These are phyloP conservation scores for Phytophthora sp. DNA, from an alignment of 352 stramenopile species.

Conservation along the genomic window DNA sequence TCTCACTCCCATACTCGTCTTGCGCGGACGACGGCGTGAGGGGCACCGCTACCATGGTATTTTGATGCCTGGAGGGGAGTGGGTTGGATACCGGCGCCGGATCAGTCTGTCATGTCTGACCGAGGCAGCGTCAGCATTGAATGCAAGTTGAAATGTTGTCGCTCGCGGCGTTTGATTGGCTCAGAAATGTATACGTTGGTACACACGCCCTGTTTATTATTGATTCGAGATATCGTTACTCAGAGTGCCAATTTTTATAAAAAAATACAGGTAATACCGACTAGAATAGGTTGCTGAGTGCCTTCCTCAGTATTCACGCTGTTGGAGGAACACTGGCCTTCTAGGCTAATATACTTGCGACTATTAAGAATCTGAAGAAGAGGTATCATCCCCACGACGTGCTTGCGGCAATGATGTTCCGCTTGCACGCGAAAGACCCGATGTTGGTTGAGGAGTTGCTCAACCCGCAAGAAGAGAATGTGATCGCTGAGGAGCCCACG, in stretches of 20 bases:
- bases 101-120: background rate
- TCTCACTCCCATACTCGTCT: conserved; percentile 22
- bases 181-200: no score
- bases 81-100: no score
- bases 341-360: background rate
- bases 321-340: no score
- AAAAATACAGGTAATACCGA: no score
- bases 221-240: no score
- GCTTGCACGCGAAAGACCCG: background rate
- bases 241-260: no score
- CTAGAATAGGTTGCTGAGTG: no score
- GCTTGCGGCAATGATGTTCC: no score
- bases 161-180: conserved; percentile 17
- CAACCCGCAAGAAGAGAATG: background rate
- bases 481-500: background rate
- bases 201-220: no score
- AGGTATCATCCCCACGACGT: no score
- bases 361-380: background rate
- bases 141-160: conserved; percentile 23
- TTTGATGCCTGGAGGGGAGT: background rate
- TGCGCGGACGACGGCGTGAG: conserved; percentile 9
- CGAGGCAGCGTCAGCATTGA: conserved; percentile 16
- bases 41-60: background rate
- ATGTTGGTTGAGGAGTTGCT: background rate
- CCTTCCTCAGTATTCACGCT: no score